phyloP scores from a whole-genome alignment of 1,284 basidiomycete species.

The Marasmius fiardii region DNA sequence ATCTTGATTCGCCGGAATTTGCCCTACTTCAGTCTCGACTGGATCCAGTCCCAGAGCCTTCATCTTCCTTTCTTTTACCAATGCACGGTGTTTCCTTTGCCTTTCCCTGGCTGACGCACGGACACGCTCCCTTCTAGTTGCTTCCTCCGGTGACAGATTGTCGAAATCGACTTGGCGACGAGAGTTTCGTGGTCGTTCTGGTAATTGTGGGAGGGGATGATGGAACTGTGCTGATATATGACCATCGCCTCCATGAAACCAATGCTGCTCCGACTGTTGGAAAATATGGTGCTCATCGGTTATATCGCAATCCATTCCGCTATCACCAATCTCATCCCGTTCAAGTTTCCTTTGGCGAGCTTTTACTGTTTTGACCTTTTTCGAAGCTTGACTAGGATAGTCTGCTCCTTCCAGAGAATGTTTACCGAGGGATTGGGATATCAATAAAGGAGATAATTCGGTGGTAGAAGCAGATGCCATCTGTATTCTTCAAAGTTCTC shows the following conservation, averaged over 20 bases:
- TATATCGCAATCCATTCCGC: conserved; percentile 34
- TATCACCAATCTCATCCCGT: conserved; percentile 50
- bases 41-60: conserved; percentile 73
- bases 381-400: conserved; percentile 62
- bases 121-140: conserved; percentile 60
- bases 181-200: conserved; percentile 10
- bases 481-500: background rate
- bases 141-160: conserved; percentile 58
- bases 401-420: conserved; percentile 26
- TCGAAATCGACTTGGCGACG: conserved; percentile 11
- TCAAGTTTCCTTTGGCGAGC: conserved; percentile 69
- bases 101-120: conserved; percentile 71
- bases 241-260: background rate
- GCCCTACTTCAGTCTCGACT: conserved; percentile 60
- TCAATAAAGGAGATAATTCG: background rate
- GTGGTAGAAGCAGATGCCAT: background rate
- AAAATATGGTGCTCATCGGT: conserved; percentile 17
- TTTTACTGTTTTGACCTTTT: conserved; percentile 79
- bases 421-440: background rate
- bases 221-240: conserved; percentile 1
- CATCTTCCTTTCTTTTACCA: conserved; percentile 75
- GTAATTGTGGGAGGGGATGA: conserved; percentile 22
- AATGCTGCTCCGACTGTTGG: background rate
- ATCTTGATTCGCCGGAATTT: conserved; percentile 34
- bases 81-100: conserved; percentile 72